A percentile compares a stretch with the other conserved stretches of the same genome.
These are phyloP conservation scores for Geotrichum fermentans DNA, from an alignment of 1,139 yeast species.

Conservation along the genomic window DNA sequence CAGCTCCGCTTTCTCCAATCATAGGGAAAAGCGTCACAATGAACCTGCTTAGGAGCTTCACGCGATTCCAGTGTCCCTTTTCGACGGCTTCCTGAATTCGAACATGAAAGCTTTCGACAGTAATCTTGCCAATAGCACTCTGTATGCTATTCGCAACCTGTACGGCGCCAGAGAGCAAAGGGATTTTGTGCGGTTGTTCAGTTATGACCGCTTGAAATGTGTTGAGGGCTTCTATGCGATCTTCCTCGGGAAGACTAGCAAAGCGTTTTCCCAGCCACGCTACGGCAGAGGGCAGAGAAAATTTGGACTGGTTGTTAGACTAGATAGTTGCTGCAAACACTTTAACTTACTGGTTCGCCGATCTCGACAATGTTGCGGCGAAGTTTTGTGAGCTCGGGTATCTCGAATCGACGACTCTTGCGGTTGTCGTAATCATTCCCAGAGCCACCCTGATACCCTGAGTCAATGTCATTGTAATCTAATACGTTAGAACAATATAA, in stretches of 20 bases:
- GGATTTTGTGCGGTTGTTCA: conserved; percentile 89
- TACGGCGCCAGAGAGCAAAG: conserved; percentile 62
- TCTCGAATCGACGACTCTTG: conserved; percentile 13
- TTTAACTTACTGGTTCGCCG: conserved; percentile 32
- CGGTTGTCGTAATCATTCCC: conserved; percentile 6
- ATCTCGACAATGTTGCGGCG: conserved; percentile 29
- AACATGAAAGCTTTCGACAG: conserved; percentile 66
- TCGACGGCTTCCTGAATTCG: conserved; percentile 55
- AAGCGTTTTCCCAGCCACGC: conserved; percentile 56
- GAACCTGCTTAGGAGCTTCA: conserved; percentile 68
- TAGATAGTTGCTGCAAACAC: neutral
- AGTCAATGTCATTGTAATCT: neutral
- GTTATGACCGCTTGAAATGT: conserved; percentile 64
- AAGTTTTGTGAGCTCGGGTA: conserved; percentile 17
- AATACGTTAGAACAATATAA: neutral
- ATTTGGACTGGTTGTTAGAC: conserved; percentile 23
- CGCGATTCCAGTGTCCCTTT: conserved; percentile 54
- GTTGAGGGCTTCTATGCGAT: conserved; percentile 43
- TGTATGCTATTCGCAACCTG: conserved; percentile 64
- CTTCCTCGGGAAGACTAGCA: conserved; percentile 49
- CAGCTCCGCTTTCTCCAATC: conserved; percentile 43
- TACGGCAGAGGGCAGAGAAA: conserved; percentile 36
- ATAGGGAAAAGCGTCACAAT: conserved; percentile 61
- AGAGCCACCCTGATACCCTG: neutral
- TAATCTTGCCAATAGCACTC: conserved; percentile 62